phyloP scores from a whole-genome alignment of 805 yeast genomes.

The Kodamaea laetipori region DNA sequence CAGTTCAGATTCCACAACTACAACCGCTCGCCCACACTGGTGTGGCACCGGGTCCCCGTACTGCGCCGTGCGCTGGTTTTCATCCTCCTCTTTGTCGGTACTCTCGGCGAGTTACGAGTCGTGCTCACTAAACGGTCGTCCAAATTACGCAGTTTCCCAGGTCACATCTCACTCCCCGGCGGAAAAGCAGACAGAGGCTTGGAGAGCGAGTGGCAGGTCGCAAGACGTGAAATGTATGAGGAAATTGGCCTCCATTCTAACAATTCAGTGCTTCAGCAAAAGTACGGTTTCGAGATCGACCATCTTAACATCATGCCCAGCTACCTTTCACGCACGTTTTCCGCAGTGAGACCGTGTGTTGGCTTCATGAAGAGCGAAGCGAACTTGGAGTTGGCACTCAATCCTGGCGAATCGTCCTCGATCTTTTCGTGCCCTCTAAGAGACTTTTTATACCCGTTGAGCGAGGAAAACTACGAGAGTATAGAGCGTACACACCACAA shows the following conservation, averaged over 20 bases:
- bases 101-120: conserved; percentile 73
- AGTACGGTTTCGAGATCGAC: conserved; percentile 60
- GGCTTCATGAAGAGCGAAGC: conserved; percentile 55
- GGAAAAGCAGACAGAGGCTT: conserved; percentile 78
- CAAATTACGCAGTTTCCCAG: conserved; percentile 71
- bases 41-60: conserved; percentile 69
- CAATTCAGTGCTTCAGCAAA: conserved; percentile 43
- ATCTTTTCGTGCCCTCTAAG: conserved; percentile 69
- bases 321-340: conserved; percentile 76
- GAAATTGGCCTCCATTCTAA: conserved; percentile 73
- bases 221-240: conserved; percentile 83
- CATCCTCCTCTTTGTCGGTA: conserved; percentile 70
- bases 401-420: conserved; percentile 77
- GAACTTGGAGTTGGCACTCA: conserved; percentile 49
- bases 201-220: conserved; percentile 69
- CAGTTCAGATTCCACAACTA: conserved; percentile 36
- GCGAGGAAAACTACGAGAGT: conserved; percentile 24
- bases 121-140: conserved; percentile 77
- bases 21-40: conserved; percentile 31
- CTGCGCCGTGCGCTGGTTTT: conserved; percentile 78
- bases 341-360: conserved; percentile 81
- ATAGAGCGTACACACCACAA: conserved; percentile 34
- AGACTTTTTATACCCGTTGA: conserved; percentile 51
- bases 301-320: conserved; percentile 68
- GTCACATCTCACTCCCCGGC: conserved; percentile 92